These are phyloP conservation scores for Amniculicola lignicola DNA, from an alignment of 495 filamentous ascomycete genomes.

Conservation along the genomic window DNA sequence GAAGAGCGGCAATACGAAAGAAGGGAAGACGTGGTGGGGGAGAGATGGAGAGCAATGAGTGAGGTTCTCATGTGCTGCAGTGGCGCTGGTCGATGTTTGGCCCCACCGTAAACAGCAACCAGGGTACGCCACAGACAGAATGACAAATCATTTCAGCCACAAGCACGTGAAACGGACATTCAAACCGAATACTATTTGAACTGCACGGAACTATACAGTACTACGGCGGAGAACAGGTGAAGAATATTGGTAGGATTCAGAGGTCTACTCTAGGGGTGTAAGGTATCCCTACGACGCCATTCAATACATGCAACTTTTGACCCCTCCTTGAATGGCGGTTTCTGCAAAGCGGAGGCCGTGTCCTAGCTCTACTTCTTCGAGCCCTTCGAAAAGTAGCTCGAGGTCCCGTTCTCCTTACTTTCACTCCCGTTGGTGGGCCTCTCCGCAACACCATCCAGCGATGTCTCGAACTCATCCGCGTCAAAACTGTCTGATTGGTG, in stretches of 20 bases:
- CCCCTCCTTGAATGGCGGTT: no score
- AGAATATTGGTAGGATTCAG: background rate
- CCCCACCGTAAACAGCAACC: conserved; percentile 16
- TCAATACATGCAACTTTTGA: conserved; percentile 3
- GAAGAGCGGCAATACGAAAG: conserved; percentile 15
- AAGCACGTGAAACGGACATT: no score
- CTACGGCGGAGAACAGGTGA: no score
- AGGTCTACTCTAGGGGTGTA: conserved; percentile 11
- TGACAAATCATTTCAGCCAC: no score
- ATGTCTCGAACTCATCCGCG: conserved; percentile 40
- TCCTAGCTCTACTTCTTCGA: no score
- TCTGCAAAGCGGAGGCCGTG: no score
- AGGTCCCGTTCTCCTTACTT: no score
- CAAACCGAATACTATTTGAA: no score
- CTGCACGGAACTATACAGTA: no score
- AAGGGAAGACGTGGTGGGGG: background rate
- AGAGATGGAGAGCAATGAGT: conserved; percentile 5
- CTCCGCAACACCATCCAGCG: conserved; percentile 34
- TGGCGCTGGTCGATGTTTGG: background rate
- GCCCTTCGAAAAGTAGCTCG: no score
- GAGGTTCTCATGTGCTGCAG: conserved; percentile 5
- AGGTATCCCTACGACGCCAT: background rate
- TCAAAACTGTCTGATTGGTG: conserved; percentile 25
- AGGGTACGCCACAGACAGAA: no score
- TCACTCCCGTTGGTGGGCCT: conserved; percentile 12